phyloP scores from a whole-genome alignment of 495 filamentous ascomycete genomes.

The Hypoxylon intermedium region DNA sequence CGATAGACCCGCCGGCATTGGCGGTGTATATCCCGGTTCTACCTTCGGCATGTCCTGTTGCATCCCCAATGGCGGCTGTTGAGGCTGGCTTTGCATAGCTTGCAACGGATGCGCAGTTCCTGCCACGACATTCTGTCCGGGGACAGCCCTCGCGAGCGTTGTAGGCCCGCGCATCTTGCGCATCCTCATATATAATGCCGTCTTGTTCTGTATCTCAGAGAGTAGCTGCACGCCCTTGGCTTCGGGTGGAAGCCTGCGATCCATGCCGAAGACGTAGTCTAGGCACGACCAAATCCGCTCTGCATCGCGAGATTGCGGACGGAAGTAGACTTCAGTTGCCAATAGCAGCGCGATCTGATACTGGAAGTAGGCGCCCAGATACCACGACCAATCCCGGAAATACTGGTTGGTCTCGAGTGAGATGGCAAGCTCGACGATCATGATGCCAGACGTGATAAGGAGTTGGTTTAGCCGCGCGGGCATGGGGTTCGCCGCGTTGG shows the following conservation, averaged over 20 bases:
- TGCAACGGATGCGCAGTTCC: slow-evolving; percentile 39
- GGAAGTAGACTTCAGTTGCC: slow-evolving; percentile 62
- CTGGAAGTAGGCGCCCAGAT: slow-evolving; percentile 62
- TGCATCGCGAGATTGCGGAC: slow-evolving; percentile 61
- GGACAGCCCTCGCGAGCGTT: slow-evolving; percentile 44
- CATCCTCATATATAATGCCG: slow-evolving; percentile 50
- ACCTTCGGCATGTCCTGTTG: slow-evolving; percentile 13
- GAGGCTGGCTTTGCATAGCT: slow-evolving; percentile 2
- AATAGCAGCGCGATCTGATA: slow-evolving; percentile 62
- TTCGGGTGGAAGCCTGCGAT: slow-evolving; percentile 52
- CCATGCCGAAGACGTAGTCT: slow-evolving; percentile 73
- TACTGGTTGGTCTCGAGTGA: slow-evolving; percentile 62
- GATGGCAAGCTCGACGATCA: slow-evolving; percentile 66
- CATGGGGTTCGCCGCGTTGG: slow-evolving; percentile 60
- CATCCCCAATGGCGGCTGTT: slow-evolving; percentile 6
- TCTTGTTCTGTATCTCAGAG: slow-evolving; percentile 50
- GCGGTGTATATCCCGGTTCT: slow-evolving; percentile 29
- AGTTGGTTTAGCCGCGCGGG: slow-evolving; percentile 54
- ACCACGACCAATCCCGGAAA: slow-evolving; percentile 63
- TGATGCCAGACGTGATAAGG: slow-evolving; percentile 58
- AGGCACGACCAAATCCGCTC: slow-evolving; percentile 72
- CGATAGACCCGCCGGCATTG: slow-evolving; percentile 19
- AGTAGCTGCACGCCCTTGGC: slow-evolving; percentile 51
- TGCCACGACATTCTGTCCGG: slow-evolving; percentile 48
- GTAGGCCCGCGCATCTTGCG: slow-evolving; percentile 57